Conservation (phyloP, 495 filamentous ascomycete species). For the Annulohypoxylon bovei region DNA sequence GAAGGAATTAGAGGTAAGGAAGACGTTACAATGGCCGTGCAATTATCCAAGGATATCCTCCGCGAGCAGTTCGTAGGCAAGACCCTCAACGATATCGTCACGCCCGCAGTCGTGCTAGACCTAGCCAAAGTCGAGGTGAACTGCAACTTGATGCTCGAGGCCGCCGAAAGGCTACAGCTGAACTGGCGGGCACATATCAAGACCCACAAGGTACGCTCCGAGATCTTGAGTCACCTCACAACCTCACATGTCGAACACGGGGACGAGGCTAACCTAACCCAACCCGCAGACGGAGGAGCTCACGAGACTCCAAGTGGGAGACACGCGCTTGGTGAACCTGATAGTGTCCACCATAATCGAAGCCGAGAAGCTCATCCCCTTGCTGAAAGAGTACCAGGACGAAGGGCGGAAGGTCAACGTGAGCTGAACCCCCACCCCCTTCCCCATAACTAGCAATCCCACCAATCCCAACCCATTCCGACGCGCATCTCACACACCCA, state of each 20-base stretch:
- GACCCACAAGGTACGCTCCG: slow-evolving; percentile 75
- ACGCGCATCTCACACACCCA: background rate
- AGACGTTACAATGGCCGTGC: slow-evolving; percentile 30
- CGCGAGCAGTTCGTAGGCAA: slow-evolving; percentile 67
- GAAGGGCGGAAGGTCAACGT: slow-evolving; percentile 66
- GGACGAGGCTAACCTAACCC: slow-evolving; percentile 4
- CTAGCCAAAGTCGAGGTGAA: slow-evolving; percentile 71
- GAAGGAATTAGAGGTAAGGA: background rate
- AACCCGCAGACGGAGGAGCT: slow-evolving; percentile 72
- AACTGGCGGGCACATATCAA: slow-evolving; percentile 86
- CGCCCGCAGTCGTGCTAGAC: slow-evolving; percentile 77
- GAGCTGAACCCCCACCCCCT: slow-evolving; percentile 23
- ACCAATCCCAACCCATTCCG: background rate
- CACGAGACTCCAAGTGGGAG: slow-evolving; percentile 76
- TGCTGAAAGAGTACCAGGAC: slow-evolving; percentile 66
- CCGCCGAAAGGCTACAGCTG: slow-evolving; percentile 65
- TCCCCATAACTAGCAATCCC: background rate
- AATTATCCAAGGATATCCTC: slow-evolving; percentile 54
- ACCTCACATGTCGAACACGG: background rate
- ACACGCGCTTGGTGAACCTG: slow-evolving; percentile 64
- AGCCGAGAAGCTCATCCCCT: slow-evolving; percentile 72
- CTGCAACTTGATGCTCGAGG: slow-evolving; percentile 77
- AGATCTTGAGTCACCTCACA: background rate
- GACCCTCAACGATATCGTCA: slow-evolving; percentile 66
- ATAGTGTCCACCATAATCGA: slow-evolving; percentile 83